Base-by-base conservation (phyloP, 192 early-diverging fungal genomes). In the Globomyces pollinis-pini region DNA sequence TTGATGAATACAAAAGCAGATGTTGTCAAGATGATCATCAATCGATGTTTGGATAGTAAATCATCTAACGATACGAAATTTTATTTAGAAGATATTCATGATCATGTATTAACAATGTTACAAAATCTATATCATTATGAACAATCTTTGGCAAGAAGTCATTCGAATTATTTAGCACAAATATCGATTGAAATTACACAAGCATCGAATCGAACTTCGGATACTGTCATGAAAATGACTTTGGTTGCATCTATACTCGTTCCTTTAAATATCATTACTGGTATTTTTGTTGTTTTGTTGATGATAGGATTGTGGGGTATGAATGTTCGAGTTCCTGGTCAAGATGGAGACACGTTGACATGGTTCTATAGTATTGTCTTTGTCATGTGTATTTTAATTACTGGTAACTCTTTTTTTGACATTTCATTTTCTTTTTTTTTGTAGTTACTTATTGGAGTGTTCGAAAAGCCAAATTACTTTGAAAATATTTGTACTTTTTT, bases 221-320 rank as follows among this genome's bases (percentile, higher is more conserved):
- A 88, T 36, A 90, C 91, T 0, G 87, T 96, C 20, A 86, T 88
- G 52, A 84, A 86, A 56, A 80, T 98, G 65, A 94, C 93, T 1
- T 87, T 89, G 6, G 54, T 96, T 42, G 95, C 91, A 0, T 85
- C 83, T 26, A 88, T 98, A 34, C 67, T 98, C 15, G 79, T 98
- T 23, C 95, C 95, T 12, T 67, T 96, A 57, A 93, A 93, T 57
- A 67, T 97, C 53, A 77, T 95, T 24, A 92, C 94, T 0, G n/a
- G n/a, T n/a, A n/a, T n/a, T n/a, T n/a, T n/a, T n/a, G n/a, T n/a
- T 91, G 90, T 67, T 16, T 34, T 49, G 44, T 63, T 63, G 62
- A 45, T 42, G 28, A 30, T 16, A 61, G 35, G 53, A 13, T 23
- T 32, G 3, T 32, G 33, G 49, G 35, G 31, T n/a, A 45, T 67